phyloP scores from a whole-genome alignment of 495 filamentous ascomycete species.

The Staphylotrichum tortipilum region DNA sequence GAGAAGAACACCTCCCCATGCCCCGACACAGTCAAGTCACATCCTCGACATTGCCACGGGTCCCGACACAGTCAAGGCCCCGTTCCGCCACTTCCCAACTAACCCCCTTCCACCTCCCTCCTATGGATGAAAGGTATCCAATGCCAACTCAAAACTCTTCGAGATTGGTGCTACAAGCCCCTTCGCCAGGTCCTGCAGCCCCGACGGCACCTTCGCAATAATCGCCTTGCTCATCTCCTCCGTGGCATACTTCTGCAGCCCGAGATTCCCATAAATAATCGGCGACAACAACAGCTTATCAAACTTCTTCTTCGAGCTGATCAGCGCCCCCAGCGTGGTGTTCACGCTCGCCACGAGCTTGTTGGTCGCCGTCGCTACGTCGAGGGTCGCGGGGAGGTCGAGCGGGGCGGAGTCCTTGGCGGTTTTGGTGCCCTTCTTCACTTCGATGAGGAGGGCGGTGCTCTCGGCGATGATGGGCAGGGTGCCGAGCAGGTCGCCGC shows the following conservation, averaged over 20 bases:
- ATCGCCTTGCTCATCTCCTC: conserved; percentile 23
- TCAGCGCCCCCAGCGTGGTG: conserved; percentile 19
- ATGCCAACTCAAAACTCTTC: conserved; percentile 20
- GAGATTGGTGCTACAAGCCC: conserved; percentile 21
- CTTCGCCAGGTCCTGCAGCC: conserved; percentile 17
- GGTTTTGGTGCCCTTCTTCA: conserved; percentile 23
- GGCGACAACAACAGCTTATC: conserved; percentile 25
- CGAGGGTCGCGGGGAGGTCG: conserved; percentile 13
- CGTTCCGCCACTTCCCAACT: not conserved
- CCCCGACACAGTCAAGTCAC: too few relatives aligned
- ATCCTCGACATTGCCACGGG: too few relatives aligned
- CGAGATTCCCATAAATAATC: conserved; percentile 25
- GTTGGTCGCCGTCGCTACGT: conserved; percentile 18
- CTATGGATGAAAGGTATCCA: conserved; percentile 18
- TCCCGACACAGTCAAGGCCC: too few relatives aligned
- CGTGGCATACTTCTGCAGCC: conserved; percentile 27
- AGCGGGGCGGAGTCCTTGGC: conserved; percentile 18
- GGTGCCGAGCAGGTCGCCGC: conserved; percentile 17
- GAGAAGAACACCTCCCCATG: too few relatives aligned
- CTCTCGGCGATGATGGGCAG: conserved; percentile 24
- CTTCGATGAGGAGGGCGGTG: conserved; percentile 20
- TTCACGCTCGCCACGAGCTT: conserved; percentile 20
- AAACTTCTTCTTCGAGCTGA: conserved; percentile 27
- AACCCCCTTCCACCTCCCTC: not conserved
- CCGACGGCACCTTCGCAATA: conserved; percentile 27